Conservation (phyloP, 495 filamentous ascomycete species). For the Monascus purpureus region DNA sequence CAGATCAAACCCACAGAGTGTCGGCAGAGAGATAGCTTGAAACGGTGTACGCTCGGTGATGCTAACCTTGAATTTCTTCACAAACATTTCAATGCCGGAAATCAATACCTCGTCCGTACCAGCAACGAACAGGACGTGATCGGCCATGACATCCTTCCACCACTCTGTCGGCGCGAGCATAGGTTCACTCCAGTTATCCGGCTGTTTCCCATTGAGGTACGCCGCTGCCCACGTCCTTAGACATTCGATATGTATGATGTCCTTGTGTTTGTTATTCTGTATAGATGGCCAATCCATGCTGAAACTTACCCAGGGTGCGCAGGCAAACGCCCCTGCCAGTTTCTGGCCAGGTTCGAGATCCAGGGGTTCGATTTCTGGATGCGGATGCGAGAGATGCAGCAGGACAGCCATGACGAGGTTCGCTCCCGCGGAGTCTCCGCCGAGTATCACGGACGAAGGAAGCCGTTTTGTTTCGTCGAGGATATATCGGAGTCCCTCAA, state of each 20-base stretch:
- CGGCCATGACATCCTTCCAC: conserved; percentile 36
- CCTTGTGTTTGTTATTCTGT: conserved; percentile 31
- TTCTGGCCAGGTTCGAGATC: conserved; percentile 11
- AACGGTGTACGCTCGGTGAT: no score
- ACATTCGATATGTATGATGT: conserved; percentile 21
- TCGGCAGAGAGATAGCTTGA: no score
- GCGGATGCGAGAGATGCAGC: conserved; percentile 46
- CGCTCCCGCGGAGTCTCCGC: conserved; percentile 51
- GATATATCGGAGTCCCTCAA: conserved; percentile 38
- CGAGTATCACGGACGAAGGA: conserved; percentile 35
- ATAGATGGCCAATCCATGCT: conserved; percentile 21
- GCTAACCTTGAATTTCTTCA: conserved; percentile 27
- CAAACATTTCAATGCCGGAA: conserved; percentile 39
- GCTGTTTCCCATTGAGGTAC: conserved; percentile 29
- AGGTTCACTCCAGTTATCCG: conserved; percentile 45
- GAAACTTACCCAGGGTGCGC: conserved; percentile 45
- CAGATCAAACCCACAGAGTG: no score
- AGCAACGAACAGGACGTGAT: conserved; percentile 35
- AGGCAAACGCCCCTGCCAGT: conserved; percentile 34
- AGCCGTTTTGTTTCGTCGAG: conserved; percentile 22
- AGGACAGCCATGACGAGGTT: conserved; percentile 42
- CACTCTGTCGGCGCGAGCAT: conserved; percentile 32
- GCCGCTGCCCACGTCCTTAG: conserved; percentile 25
- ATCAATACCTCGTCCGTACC: conserved; percentile 44
- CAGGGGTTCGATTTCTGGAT: conserved; percentile 31